These are phyloP conservation scores for Candida nitratophila DNA, from an alignment of 805 yeast genomes.

Conservation along the genomic window DNA sequence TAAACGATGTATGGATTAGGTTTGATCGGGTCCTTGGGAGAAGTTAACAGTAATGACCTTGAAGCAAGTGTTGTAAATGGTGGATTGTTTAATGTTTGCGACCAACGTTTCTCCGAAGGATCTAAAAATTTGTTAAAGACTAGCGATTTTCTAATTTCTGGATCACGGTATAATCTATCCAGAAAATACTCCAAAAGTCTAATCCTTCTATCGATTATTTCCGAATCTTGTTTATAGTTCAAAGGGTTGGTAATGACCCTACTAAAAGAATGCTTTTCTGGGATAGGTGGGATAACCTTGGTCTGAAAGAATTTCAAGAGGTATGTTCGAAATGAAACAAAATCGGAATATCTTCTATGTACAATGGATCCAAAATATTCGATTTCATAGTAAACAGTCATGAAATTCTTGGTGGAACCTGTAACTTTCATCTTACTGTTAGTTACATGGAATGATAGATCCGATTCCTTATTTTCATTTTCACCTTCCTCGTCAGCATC, in stretches of 20 bases:
- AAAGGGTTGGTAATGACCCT: conserved; percentile 24
- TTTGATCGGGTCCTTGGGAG: conserved; percentile 43
- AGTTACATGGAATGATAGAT: not conserved
- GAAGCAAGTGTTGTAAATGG: conserved; percentile 39
- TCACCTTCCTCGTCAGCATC: conserved; percentile 1
- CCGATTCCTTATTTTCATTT: not conserved
- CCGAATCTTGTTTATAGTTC: conserved; percentile 22
- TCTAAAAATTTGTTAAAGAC: conserved; percentile 42
- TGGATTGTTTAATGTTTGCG: conserved; percentile 30
- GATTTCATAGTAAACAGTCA: conserved; percentile 25
- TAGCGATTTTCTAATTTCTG: conserved; percentile 28
- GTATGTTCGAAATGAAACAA: conserved; percentile 70
- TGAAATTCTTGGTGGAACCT: conserved; percentile 13
- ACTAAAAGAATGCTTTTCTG: conserved; percentile 63
- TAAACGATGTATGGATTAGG: conserved; percentile 47
- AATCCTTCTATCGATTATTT: conserved; percentile 40
- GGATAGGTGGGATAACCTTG: conserved; percentile 91
- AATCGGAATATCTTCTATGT: conserved; percentile 85
- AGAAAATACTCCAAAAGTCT: conserved; percentile 39
- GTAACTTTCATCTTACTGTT: not conserved
- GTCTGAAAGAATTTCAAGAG: conserved; percentile 74
- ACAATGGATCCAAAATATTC: conserved; percentile 15
- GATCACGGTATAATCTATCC: conserved; percentile 29
- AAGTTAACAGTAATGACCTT: conserved; percentile 39
- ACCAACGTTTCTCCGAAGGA: conserved; percentile 44